Conservation (phyloP, 768 basidiomycete genomes). For the Lyophyllum atratum region DNA sequence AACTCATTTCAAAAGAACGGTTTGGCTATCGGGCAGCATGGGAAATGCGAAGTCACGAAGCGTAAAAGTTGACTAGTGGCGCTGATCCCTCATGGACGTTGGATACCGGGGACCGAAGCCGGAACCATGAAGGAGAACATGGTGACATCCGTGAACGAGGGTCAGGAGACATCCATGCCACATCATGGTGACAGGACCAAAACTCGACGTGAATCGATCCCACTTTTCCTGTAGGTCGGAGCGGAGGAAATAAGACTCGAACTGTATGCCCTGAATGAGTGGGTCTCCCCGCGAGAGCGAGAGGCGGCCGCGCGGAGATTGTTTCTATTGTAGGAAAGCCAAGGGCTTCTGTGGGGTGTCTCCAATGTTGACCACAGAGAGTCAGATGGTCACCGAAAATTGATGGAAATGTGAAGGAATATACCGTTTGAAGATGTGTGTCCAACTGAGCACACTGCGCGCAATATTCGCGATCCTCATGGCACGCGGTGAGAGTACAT, state of each 20-base stretch:
- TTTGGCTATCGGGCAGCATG: background rate
- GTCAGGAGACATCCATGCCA: background rate
- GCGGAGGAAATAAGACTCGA: background rate
- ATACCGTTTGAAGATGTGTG: background rate
- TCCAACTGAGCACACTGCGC: background rate
- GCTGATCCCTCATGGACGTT: background rate
- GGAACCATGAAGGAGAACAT: background rate
- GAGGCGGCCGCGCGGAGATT: background rate
- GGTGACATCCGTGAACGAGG: background rate
- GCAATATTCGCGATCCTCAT: background rate
- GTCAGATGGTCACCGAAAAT: background rate
- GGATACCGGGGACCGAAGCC: background rate
- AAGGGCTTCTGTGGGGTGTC: background rate
- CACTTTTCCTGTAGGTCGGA: background rate
- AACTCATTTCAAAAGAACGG: too few species aligned
- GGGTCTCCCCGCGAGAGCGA: background rate
- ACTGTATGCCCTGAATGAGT: background rate
- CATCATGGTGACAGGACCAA: background rate
- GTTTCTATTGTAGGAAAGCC: background rate
- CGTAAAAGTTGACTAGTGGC: background rate
- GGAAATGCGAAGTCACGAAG: background rate
- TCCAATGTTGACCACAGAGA: background rate
- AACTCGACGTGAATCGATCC: background rate
- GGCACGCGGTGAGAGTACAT: background rate
- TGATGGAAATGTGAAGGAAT: background rate